Base-by-base conservation (phyloP, 2,329 filamentous ascomycete species). In the Penicillium psychrosexuale region DNA sequence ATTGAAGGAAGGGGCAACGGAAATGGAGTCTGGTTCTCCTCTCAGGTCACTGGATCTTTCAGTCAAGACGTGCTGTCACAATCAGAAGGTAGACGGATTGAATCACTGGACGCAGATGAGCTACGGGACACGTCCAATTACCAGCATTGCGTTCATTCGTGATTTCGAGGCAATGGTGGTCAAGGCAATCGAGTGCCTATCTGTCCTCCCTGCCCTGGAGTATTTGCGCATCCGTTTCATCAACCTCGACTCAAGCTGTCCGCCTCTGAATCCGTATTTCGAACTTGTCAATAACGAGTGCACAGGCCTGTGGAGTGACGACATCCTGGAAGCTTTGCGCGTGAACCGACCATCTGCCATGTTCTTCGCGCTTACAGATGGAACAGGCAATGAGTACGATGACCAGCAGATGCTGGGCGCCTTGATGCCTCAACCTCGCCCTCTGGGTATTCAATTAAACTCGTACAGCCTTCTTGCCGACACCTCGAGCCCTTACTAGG, bases 181-280 rank as follows among this genome's bases (percentile, higher is more conserved):
- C 3, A 79, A 83, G 1, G 85, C 82, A 1, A 82, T 89, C 31
- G 79, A 80, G 45, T 80, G 85, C 3, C 72, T 91, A 43, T 79
- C 80, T 13, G 78, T 77, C 30, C 79, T 89, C 45, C 79, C 80
- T 49, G 74, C 77, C n/a, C 72, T 91, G 31, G 75, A 84, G 42
- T 84, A 84, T 68, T 70, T 91, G 59, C 80, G 87, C 54, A 89
- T 91, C 64, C 84, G 88, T 51, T 91, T 89, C 64, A 85, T 91
- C 50, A 88, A 91, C 70, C 77, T 91, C 6, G 88, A 91, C 66
- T 89, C 87, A 2, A 83, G 85, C 3, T 79, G 87, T 13, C 87
- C 87, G 3, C 82, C 85, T 1, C 74, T 90, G 5, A 90, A 91
- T 63, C 88, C 88, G 0, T 90, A 86, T 66, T 91, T 90, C 67